These are phyloP conservation scores for Ophiostoma populinum DNA, from an alignment of 2,329 filamentous ascomycete genomes.

Conservation along the genomic window DNA sequence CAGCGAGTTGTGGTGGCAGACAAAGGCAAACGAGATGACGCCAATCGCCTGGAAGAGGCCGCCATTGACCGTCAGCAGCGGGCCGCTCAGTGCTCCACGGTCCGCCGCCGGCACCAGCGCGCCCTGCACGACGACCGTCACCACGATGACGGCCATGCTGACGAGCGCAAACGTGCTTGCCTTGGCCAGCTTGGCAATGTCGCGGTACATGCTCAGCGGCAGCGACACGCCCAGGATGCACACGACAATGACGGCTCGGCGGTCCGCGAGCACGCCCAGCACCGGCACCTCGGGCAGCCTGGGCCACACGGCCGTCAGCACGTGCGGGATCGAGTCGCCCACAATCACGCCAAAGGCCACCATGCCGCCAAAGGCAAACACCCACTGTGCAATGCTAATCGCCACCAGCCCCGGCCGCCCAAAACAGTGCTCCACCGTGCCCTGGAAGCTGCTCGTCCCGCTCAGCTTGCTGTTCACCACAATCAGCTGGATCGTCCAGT, in stretches of 20 bases:
- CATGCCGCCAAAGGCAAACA: slow-evolving; percentile 98
- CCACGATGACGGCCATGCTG: slow-evolving; percentile 80
- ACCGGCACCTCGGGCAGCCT: slow-evolving; percentile 54
- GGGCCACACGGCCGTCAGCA: slow-evolving; percentile 69
- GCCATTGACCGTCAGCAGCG: slow-evolving; percentile 60
- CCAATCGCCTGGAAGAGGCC: slow-evolving; percentile 93
- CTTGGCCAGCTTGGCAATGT: slow-evolving; percentile 96
- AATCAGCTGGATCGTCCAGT: slow-evolving; percentile 96
- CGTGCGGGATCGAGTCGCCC: slow-evolving; percentile 87
- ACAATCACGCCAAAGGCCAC: slow-evolving; percentile 96
- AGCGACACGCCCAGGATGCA: slow-evolving; percentile 77
- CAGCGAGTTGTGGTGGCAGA: slow-evolving; percentile 84
- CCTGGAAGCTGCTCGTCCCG: slow-evolving; percentile 85
- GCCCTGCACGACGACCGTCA: slow-evolving; percentile 76
- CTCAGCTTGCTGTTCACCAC: slow-evolving; percentile 96
- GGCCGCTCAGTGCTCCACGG: slow-evolving; percentile 52
- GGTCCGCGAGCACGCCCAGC: slow-evolving; percentile 64
- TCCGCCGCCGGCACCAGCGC: slow-evolving; percentile 53
- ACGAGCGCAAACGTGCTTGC: slow-evolving; percentile 84
- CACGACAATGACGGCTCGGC: slow-evolving; percentile 71
- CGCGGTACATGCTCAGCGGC: slow-evolving; percentile 80
- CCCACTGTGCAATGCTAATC: slow-evolving; percentile 84
- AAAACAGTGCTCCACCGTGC: slow-evolving; percentile 91
- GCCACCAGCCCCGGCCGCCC: slow-evolving; percentile 74
- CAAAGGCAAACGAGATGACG: slow-evolving; percentile 82